phyloP scores from a whole-genome alignment of 139 green algal genomes.

The Micractinium conductrix region DNA sequence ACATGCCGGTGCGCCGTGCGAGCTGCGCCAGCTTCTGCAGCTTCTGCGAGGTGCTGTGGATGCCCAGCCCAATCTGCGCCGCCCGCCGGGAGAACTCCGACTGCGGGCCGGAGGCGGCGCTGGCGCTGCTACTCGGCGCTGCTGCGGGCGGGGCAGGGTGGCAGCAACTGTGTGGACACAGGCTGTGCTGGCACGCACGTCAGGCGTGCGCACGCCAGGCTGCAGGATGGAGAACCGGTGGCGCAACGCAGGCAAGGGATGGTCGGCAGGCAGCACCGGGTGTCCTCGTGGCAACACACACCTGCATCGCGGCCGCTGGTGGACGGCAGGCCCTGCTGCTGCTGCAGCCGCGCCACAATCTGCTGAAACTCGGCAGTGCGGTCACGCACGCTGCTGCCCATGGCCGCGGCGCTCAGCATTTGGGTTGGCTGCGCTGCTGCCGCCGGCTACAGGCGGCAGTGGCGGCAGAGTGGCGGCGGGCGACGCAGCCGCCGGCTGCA shows the following conservation, averaged over 20 bases:
- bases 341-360: constrained; percentile 59
- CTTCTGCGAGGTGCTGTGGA: constrained; percentile 94
- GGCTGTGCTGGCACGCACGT: too few relatives aligned
- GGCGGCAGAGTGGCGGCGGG: background rate
- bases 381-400: constrained; percentile 44
- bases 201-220: too few relatives aligned
- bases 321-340: constrained; percentile 49
- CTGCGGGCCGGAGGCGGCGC: constrained; percentile 41
- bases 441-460: background rate
- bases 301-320: constrained; percentile 10
- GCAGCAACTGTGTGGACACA: too few relatives aligned
- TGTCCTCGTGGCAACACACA: background rate
- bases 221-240: too few relatives aligned
- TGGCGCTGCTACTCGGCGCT: background rate
- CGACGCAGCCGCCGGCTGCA: too few relatives aligned
- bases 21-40: constrained; percentile 93
- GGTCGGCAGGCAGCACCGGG: too few relatives aligned
- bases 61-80: constrained; percentile 87
- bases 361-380: constrained; percentile 68
- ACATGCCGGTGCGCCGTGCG: constrained; percentile 95
- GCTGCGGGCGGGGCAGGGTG: background rate
- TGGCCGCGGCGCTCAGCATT: constrained; percentile 17
- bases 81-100: constrained; percentile 90
- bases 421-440: background rate
- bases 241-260: too few relatives aligned